Evolutionary conservation across 2,329 filamentous ascomycete genomes (phyloP).

Genomic region (Thermoascus crustaceus): DNA sequence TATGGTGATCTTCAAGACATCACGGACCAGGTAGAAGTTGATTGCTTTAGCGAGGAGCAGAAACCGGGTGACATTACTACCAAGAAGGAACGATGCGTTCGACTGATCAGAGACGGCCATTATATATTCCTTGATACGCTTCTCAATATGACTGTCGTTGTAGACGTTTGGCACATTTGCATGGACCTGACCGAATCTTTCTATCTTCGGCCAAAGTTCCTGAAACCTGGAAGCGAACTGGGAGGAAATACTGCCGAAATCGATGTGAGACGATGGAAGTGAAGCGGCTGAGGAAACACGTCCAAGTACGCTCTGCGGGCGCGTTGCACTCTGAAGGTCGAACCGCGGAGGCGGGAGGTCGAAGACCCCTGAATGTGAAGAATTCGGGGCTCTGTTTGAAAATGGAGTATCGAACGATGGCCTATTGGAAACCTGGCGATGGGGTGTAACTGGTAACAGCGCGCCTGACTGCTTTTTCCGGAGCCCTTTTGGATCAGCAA

Average conservation of each 20-base stretch:
- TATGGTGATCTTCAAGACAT: slow-evolving; percentile 16
- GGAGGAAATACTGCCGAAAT: slow-evolving; percentile 4
- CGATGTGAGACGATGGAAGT: background rate
- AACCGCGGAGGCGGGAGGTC: slow-evolving; percentile 10
- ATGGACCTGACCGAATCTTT: slow-evolving; percentile 12
- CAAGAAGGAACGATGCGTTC: slow-evolving; percentile 15
- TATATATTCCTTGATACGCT: slow-evolving; percentile 14
- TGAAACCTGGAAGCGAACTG: slow-evolving; percentile 10
- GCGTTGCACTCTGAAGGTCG: background rate
- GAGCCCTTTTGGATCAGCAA: slow-evolving; percentile 15
- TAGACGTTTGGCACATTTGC: slow-evolving; percentile 11
- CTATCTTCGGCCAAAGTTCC: slow-evolving; percentile 11
- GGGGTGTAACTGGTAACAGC: slow-evolving; percentile 8
- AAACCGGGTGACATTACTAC: slow-evolving; percentile 14
- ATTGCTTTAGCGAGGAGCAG: slow-evolving; percentile 21
- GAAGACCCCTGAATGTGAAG: slow-evolving; percentile 11
- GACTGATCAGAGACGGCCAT: slow-evolving; percentile 10
- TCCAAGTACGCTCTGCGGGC: background rate
- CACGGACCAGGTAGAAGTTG: slow-evolving; percentile 17
- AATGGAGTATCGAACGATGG: slow-evolving; percentile 8
- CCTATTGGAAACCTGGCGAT: slow-evolving; percentile 1
- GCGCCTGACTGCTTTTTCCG: slow-evolving; percentile 6
- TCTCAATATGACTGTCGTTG: slow-evolving; percentile 11
- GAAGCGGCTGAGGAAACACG: background rate
- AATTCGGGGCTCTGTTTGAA: background rate